These are phyloP conservation scores for Melastoma malabathricum DNA, from an alignment of 345 rosid genomes.

Conservation along the genomic window DNA sequence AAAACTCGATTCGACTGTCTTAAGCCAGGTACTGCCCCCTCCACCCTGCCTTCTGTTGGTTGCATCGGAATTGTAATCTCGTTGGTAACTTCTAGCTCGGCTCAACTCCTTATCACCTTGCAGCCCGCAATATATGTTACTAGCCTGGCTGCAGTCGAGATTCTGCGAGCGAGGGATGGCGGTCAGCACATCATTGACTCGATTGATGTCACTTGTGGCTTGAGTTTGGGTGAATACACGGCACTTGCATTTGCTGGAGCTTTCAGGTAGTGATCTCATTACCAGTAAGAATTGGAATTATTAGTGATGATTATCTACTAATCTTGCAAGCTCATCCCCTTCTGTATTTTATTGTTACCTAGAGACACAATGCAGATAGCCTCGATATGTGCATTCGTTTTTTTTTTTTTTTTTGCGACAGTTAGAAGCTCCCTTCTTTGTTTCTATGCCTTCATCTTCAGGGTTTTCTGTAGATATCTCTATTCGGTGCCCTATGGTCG, in stretches of 20 bases:
- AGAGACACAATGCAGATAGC: too few relatives aligned
- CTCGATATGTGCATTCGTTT: too few relatives aligned
- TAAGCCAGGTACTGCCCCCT: constrained; percentile 65
- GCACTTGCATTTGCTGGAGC: constrained; percentile 95
- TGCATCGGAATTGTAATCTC: background rate
- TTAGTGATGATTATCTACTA: background rate
- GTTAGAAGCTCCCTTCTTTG: too few relatives aligned
- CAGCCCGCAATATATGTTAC: constrained; percentile 99
- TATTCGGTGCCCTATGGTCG: too few relatives aligned
- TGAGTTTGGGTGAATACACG: constrained; percentile 96
- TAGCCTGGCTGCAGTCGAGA: constrained; percentile 92
- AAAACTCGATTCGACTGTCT: constrained; percentile 83
- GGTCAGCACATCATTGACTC: constrained; percentile 84
- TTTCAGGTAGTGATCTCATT: constrained; percentile 46
- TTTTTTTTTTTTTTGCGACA: too few relatives aligned
- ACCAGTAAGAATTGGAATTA: background rate
- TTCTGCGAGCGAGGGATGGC: constrained; percentile 73
- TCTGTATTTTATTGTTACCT: too few relatives aligned
- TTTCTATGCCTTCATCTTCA: too few relatives aligned
- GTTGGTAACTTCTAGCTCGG: background rate
- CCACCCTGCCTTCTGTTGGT: constrained; percentile 3
- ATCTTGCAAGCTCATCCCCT: constrained; percentile 3
- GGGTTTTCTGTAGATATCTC: too few relatives aligned
- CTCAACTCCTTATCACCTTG: constrained; percentile 2
- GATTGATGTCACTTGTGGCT: constrained; percentile 89